Conservation (phyloP, 2,329 filamentous ascomycete genomes). For the Trematosphaeria pertusa region DNA sequence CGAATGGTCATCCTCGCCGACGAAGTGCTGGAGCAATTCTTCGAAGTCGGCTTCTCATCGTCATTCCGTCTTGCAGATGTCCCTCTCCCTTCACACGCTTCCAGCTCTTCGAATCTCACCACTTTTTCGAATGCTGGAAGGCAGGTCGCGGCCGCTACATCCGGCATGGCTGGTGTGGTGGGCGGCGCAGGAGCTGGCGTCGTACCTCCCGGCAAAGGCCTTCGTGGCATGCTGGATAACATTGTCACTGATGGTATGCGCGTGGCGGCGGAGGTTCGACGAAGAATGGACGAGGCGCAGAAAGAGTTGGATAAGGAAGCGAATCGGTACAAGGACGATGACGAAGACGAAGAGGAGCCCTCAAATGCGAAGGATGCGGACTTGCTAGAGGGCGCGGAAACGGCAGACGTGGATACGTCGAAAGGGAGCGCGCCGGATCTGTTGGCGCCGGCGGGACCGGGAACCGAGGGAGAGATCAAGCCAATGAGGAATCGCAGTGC, state of each 20-base stretch:
- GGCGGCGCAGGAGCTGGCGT: conserved; percentile 58
- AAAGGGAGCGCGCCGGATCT: conserved; percentile 25
- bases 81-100: conserved; percentile 56
- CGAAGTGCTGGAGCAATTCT: conserved; percentile 94
- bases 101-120: conserved; percentile 74
- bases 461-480: conserved; percentile 29
- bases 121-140: conserved; percentile 77
- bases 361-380: conserved; percentile 49
- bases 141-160: conserved; percentile 51
- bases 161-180: conserved; percentile 53
- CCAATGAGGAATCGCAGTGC: conserved; percentile 36
- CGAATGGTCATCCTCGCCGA: conserved; percentile 98
- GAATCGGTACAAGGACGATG: conserved; percentile 59
- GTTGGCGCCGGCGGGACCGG: conserved; percentile 21
- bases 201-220: conserved; percentile 71
- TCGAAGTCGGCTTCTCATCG: conserved; percentile 91
- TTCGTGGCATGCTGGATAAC: conserved; percentile 93
- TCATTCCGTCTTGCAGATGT: conserved; percentile 87
- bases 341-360: conserved; percentile 70
- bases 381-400: conserved; percentile 59
- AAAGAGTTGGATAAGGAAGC: conserved; percentile 85
- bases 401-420: conserved; percentile 49
- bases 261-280: conserved; percentile 88
- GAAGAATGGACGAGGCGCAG: conserved; percentile 95
- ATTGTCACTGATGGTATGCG: conserved; percentile 98